A percentile compares a stretch with the other conserved stretches of the same genome.
phyloP scores from a whole-genome alignment of 2,329 filamentous ascomycete genomes.

The Aspergillus brunneoviolaceus region DNA sequence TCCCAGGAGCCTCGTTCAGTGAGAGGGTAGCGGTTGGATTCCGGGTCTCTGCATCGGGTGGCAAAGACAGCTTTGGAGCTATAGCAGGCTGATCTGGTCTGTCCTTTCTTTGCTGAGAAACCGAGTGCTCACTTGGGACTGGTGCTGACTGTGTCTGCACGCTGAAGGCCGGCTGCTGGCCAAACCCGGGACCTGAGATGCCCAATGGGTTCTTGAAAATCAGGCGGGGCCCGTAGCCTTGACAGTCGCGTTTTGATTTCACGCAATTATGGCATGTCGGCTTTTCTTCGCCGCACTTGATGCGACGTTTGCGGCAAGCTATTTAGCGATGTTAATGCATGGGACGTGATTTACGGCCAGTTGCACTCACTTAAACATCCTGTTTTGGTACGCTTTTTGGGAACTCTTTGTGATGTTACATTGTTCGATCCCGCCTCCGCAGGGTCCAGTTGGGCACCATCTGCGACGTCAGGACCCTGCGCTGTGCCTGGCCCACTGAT shows the following conservation, averaged over 20 bases:
- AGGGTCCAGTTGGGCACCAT: not conserved
- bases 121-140: constrained; percentile 23
- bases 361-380: constrained; percentile 74
- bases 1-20: constrained; percentile 6
- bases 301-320: constrained; percentile 91
- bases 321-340: constrained; percentile 16
- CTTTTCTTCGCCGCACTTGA: constrained; percentile 90
- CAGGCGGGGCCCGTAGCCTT: constrained; percentile 44
- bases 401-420: constrained; percentile 25
- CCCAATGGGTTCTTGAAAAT: constrained; percentile 44
- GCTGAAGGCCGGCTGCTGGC: constrained; percentile 22
- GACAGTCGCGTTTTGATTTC: constrained; percentile 48
- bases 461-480: constrained; percentile 7
- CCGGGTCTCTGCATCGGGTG: not conserved
- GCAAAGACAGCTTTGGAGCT: constrained; percentile 31
- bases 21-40: constrained; percentile 11
- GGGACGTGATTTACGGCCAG: not conserved
- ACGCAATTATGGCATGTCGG: constrained; percentile 48
- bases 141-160: constrained; percentile 9
- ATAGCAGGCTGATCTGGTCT: constrained; percentile 17
- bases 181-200: constrained; percentile 26
- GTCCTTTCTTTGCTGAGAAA: constrained; percentile 21
- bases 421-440: constrained; percentile 20
- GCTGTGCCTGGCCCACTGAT: constrained; percentile 3
- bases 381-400: constrained; percentile 80